Evolutionary conservation across 164 flowering plant genomes (phyloP).

Genomic region (Warburgia ugandensis): DNA sequence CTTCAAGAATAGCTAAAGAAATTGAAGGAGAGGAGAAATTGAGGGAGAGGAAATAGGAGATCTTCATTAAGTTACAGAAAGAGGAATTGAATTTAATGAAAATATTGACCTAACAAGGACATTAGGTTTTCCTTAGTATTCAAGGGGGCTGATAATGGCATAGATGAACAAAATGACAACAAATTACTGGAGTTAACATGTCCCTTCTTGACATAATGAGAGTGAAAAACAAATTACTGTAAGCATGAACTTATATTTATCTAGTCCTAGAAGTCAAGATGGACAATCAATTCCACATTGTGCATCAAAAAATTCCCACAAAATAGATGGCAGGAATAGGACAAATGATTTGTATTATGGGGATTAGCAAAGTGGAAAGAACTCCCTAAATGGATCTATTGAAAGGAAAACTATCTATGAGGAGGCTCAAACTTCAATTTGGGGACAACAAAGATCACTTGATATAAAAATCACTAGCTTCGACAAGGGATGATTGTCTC

Average conservation of each 20-base stretch:
- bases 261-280: slow-evolving; percentile 35
- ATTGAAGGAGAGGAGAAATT: too few relatives aligned
- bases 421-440: slow-evolving; percentile 26
- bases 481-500: slow-evolving; percentile 34
- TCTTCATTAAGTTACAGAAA: slow-evolving; percentile 95
- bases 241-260: slow-evolving; percentile 19
- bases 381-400: slow-evolving; percentile 19
- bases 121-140: slow-evolving; percentile 78
- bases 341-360: slow-evolving; percentile 24
- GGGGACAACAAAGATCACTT: slow-evolving; percentile 25
- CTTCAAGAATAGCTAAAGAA: slow-evolving; percentile 83
- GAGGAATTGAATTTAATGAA: slow-evolving; percentile 52
- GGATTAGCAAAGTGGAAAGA: slow-evolving; percentile 30
- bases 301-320: slow-evolving; percentile 15
- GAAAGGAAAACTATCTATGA: slow-evolving; percentile 32
- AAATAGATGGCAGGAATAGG: slow-evolving; percentile 37
- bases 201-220: slow-evolving; percentile 28
- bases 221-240: slow-evolving; percentile 32
- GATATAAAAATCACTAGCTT: slow-evolving; percentile 25
- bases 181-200: slow-evolving; percentile 31
- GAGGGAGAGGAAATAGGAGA: slow-evolving; percentile 91
- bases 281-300: slow-evolving; percentile 24
- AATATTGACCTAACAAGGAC: slow-evolving; percentile 81
- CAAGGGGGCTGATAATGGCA: slow-evolving; percentile 54
- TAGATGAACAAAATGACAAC: slow-evolving; percentile 61